Evolutionary conservation across 305 asterid species (phyloP).

Genomic region (Fraxinus velutina): DNA sequence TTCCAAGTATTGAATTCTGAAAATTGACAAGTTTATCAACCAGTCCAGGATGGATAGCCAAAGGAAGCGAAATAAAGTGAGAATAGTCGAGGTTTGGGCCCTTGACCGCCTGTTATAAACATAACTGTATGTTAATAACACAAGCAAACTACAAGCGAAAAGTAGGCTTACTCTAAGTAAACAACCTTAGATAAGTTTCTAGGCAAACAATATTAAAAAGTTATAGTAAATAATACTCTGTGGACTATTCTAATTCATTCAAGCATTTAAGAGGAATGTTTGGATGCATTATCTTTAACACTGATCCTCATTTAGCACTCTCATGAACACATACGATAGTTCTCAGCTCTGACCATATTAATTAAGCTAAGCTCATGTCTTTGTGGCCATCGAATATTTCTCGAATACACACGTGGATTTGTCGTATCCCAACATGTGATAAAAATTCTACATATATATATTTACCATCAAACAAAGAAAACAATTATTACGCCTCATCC

Average conservation of each 20-base stretch:
- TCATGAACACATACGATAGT: neutral
- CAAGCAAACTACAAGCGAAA: neutral
- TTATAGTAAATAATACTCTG: neutral
- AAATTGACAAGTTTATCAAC: conserved; percentile 68
- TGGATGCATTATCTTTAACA: neutral
- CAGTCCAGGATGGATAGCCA: conserved; percentile 76
- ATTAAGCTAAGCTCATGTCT: neutral
- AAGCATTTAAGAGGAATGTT: neutral
- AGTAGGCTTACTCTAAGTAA: neutral
- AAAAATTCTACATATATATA: neutral
- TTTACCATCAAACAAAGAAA: neutral
- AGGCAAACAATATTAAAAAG: neutral
- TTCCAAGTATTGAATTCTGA: conserved; percentile 65
- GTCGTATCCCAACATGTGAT: neutral
- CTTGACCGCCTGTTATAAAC: conserved; percentile 56
- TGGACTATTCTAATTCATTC: neutral
- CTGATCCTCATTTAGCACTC: neutral
- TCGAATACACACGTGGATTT: neutral
- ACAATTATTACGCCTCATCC: neutral
- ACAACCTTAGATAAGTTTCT: neutral
- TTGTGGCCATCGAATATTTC: neutral
- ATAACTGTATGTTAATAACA: conserved; percentile 8
- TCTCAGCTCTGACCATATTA: neutral
- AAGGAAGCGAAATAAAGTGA: conserved; percentile 93
- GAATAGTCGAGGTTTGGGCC: conserved; percentile 75